Evolutionary conservation across 164 flowering plant genomes (phyloP), one percentile per base, ranked within the genome.

Genomic region (Nelumbo lutea): DNA sequence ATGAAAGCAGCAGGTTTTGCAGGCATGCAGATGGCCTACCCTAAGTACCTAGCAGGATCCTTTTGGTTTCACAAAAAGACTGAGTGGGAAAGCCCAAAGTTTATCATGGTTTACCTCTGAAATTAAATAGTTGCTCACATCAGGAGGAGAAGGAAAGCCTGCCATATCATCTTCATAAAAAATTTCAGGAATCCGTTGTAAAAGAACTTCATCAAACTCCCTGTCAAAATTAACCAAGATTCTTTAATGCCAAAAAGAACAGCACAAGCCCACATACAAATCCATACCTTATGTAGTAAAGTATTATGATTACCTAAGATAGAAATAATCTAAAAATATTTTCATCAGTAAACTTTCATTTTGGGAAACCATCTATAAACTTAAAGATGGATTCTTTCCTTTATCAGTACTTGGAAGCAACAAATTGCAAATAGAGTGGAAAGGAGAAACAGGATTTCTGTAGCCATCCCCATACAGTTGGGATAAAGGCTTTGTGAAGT

Each of bases 71-170:
- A 6, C 48, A 10, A 13, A 50, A 13, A 50, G 53, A 50, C 11
- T 8, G 53, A 50, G 53, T 2, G 15, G 4, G 5, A 27, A 39
- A 59, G 13, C 42, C 2, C 41, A 59, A 59, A 39, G 8, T 41
- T 38, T 41, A 39, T 62, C 64, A 68, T 61, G 50, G 55, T 42
- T 68, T 74, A 96, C 98, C 98, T 93, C 99, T 38, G 97, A 84
- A 64, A 85, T 85, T 70, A 93, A 76, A 79, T 84, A 93, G 69
- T 86, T 87, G 96, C 98, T 88, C 83, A 93, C 98, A 80, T 96
- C 99, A 61, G 97, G 98, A 69, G 96, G 80, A 70, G 85, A 77
- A 70, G 87, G 89, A 66, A 87, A 73, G 68, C 82, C 84, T 66
- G 68, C 73, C 27, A 79, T 61, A 74, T 86, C 90, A 78, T 91